Conservation (phyloP, 345 rosid species). For the Conringia planisiliqua region DNA sequence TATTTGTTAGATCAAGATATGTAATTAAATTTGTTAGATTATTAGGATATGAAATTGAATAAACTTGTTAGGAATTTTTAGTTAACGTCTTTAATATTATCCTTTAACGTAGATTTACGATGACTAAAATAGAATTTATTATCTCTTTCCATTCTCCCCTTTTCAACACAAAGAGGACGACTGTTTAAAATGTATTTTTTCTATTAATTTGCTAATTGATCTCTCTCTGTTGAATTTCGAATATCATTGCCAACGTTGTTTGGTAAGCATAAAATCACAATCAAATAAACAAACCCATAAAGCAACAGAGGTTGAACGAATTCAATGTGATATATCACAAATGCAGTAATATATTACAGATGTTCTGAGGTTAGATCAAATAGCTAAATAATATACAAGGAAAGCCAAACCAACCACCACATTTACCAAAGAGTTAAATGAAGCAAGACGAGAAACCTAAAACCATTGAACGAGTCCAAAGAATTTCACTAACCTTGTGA, state of each 20-base stretch:
- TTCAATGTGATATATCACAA: slow-evolving; percentile 2
- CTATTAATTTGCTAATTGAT: not conserved
- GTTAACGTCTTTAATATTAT: too few species aligned
- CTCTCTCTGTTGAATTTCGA: not conserved
- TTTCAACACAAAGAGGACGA: not conserved
- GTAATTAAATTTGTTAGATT: too few species aligned
- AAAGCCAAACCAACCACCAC: slow-evolving; percentile 14
- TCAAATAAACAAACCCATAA: not conserved
- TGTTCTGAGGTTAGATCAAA: slow-evolving; percentile 16
- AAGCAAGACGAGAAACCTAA: slow-evolving; percentile 3
- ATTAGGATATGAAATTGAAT: too few species aligned
- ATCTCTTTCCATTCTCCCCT: not conserved
- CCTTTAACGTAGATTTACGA: too few species aligned
- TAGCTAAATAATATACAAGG: slow-evolving; percentile 24
- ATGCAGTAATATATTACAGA: slow-evolving; percentile 26
- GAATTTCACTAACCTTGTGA: slow-evolving; percentile 28
- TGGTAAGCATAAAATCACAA: not conserved
- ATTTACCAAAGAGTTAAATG: slow-evolving; percentile 22
- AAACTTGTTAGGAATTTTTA: too few species aligned
- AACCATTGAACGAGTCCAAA: slow-evolving; percentile 18
- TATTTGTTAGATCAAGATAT: too few species aligned
- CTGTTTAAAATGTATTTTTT: not conserved
- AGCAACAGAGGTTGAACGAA: not conserved
- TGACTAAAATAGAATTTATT: too few species aligned
- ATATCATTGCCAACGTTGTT: not conserved